Percentiles rank a stretch among this genome's conserved stretches.
phyloP scores from a whole-genome alignment of 441 rosid genomes.

The Arabidopsis lyrata region DNA sequence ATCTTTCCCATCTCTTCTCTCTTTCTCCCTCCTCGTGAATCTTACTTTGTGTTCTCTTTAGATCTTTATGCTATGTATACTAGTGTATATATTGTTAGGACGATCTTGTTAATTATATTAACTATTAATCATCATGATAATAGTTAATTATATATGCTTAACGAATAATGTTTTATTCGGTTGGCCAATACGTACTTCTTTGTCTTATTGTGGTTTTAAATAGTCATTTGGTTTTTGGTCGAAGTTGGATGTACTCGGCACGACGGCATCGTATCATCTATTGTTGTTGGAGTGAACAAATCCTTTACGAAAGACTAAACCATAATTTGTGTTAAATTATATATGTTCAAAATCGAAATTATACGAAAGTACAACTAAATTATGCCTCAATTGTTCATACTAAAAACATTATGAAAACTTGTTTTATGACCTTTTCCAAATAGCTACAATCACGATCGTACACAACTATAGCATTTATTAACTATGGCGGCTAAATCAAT shows the following conservation, averaged over 20 bases:
- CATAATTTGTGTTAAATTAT: too few species aligned
- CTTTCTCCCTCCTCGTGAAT: neutral
- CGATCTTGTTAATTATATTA: neutral
- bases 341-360: neutral
- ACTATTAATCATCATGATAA: neutral
- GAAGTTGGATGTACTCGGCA: slow-evolving; percentile 11
- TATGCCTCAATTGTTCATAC: too few species aligned
- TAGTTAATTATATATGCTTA: neutral
- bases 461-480: neutral
- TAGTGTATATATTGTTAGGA: neutral
- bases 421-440: neutral
- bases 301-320: neutral
- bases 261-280: slow-evolving; percentile 1
- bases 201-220: slow-evolving; percentile 26
- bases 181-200: slow-evolving; percentile 22
- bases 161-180: neutral
- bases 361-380: neutral
- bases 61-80: neutral
- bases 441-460: neutral
- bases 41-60: slow-evolving; percentile 3
- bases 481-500: neutral
- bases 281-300: slow-evolving; percentile 5
- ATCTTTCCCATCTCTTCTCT: slow-evolving; percentile 45
- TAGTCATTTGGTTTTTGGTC: neutral
- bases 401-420: too few species aligned